Percentiles rank a stretch among this genome's conserved stretches.
These are phyloP conservation scores for Aotearoamyces nothofagi DNA, from an alignment of 2,329 filamentous ascomycete genomes.

Conservation along the genomic window DNA sequence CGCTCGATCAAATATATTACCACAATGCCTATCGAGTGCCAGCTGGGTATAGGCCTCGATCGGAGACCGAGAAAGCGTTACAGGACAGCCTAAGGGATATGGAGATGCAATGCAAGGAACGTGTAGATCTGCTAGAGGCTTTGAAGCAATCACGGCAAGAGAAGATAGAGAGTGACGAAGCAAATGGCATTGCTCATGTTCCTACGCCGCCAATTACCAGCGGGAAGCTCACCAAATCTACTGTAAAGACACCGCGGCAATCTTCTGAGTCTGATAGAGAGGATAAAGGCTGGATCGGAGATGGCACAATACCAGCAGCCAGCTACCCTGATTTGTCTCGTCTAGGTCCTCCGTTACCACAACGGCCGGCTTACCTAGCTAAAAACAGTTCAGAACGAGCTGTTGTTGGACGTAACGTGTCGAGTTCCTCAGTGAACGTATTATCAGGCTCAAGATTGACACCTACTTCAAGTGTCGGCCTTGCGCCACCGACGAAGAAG, in stretches of 20 bases:
- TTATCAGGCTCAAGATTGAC: conserved; percentile 8
- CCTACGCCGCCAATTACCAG: not conserved
- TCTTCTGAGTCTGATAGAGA: conserved; percentile 13
- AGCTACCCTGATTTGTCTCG: conserved; percentile 71
- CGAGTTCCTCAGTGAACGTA: conserved; percentile 4
- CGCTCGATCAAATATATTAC: conserved; percentile 78
- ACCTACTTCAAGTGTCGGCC: conserved; percentile 7
- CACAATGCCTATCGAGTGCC: conserved; percentile 66
- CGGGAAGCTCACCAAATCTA: conserved; percentile 16
- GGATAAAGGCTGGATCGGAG: conserved; percentile 52
- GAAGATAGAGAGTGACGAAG: conserved; percentile 14
- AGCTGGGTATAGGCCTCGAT: conserved; percentile 51
- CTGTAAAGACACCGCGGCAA: conserved; percentile 15
- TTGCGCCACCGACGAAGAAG: conserved; percentile 19
- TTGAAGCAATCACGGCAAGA: conserved; percentile 50
- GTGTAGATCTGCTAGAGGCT: conserved; percentile 76
- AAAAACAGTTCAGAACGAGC: conserved; percentile 36
- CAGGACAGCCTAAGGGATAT: conserved; percentile 69
- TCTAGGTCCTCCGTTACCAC: conserved; percentile 41
- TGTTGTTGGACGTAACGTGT: conserved; percentile 19
- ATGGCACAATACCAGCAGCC: conserved; percentile 68
- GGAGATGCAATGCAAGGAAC: conserved; percentile 84
- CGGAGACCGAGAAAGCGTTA: conserved; percentile 72
- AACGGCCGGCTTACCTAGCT: conserved; percentile 29
- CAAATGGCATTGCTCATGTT: conserved; percentile 6